These are phyloP conservation scores for Liquidambar formosana DNA, from an alignment of 164 flowering plant species.

Conservation along the genomic window DNA sequence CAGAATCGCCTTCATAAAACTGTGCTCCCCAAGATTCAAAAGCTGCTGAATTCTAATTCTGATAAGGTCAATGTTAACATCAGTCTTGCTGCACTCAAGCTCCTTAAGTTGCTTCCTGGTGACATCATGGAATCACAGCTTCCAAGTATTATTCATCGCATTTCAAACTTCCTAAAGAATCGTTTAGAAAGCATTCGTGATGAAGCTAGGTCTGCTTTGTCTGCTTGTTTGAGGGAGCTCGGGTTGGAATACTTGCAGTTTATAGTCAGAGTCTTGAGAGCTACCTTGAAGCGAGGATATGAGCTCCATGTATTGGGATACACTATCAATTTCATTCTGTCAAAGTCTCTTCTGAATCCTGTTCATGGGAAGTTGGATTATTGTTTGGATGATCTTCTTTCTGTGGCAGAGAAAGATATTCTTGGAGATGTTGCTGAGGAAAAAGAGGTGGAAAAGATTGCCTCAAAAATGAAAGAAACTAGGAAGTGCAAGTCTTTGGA, in stretches of 20 bases:
- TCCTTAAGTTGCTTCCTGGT: slow-evolving; percentile 76
- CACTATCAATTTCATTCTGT: slow-evolving; percentile 67
- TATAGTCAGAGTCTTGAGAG: slow-evolving; percentile 57
- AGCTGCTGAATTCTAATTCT: slow-evolving; percentile 57
- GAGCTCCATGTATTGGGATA: slow-evolving; percentile 92
- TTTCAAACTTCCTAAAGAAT: slow-evolving; percentile 72
- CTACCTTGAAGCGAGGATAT: slow-evolving; percentile 81
- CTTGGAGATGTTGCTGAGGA: slow-evolving; percentile 90
- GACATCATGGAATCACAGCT: slow-evolving; percentile 79
- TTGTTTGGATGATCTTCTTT: slow-evolving; percentile 76
- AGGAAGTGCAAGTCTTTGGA: slow-evolving; percentile 76
- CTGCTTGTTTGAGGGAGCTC: slow-evolving; percentile 83
- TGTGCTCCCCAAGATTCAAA: slow-evolving; percentile 73
- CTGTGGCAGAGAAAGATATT: slow-evolving; percentile 76
- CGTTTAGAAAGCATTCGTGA: slow-evolving; percentile 82
- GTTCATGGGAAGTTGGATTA: slow-evolving; percentile 63
- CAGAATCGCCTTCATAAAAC: slow-evolving; percentile 54
- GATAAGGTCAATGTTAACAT: slow-evolving; percentile 66
- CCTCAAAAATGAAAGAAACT: slow-evolving; percentile 97
- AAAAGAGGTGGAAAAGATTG: slow-evolving; percentile 95
- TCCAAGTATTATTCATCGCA: slow-evolving; percentile 69
- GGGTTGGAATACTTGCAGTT: slow-evolving; percentile 74
- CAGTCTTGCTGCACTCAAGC: slow-evolving; percentile 67
- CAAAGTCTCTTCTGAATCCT: slow-evolving; percentile 42
- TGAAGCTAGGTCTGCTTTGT: slow-evolving; percentile 87